phyloP scores from a whole-genome alignment of 2,329 filamentous ascomycete species.

The Macrophomina pseudophaseolina region DNA sequence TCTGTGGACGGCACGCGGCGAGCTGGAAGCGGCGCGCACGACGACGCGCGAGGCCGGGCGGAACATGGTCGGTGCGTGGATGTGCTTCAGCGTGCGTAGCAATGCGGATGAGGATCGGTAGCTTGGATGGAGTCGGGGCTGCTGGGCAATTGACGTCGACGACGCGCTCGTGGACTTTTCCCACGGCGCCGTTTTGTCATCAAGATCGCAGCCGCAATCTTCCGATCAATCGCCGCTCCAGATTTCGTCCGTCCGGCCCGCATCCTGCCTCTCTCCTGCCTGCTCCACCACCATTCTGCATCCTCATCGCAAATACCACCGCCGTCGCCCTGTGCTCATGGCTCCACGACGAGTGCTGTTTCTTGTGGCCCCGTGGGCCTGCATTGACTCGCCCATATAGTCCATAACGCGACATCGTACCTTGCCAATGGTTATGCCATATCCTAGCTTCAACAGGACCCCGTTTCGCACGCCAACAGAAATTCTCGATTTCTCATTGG shows the following conservation, averaged over 20 bases:
- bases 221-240: slow-evolving; percentile 7
- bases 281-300: too few species aligned
- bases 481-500: too few species aligned
- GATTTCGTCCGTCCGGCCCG: background rate
- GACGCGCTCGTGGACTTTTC: slow-evolving; percentile 7
- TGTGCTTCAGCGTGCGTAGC: background rate
- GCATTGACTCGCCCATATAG: too few species aligned
- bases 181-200: slow-evolving; percentile 12
- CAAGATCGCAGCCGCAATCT: background rate
- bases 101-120: background rate
- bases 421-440: too few species aligned
- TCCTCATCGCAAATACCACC: too few species aligned
- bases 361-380: too few species aligned
- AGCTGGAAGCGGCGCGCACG: slow-evolving; percentile 36
- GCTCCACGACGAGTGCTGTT: too few species aligned
- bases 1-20: slow-evolving; percentile 43
- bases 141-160: slow-evolving; percentile 21
- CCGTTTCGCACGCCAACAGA: too few species aligned
- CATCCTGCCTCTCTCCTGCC: too few species aligned
- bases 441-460: too few species aligned
- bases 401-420: too few species aligned
- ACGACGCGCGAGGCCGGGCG: slow-evolving; percentile 55
- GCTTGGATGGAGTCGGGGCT: background rate
- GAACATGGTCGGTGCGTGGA: slow-evolving; percentile 51
- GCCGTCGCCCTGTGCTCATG: too few species aligned